These are phyloP conservation scores for Candida namnaoensis DNA, from an alignment of 805 yeast genomes.

Conservation along the genomic window DNA sequence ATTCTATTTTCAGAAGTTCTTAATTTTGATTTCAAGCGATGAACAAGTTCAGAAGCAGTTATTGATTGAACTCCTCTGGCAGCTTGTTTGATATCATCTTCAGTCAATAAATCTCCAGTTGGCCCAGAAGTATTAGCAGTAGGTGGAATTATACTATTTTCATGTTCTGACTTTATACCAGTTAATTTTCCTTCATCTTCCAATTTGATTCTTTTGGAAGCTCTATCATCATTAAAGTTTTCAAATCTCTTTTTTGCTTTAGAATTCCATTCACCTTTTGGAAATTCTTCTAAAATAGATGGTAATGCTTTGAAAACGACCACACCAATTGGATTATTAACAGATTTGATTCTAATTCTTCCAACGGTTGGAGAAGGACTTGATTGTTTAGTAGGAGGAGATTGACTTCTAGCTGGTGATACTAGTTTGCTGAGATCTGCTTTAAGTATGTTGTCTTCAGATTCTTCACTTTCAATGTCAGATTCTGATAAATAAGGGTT, in stretches of 20 bases:
- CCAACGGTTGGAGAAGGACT: constrained; percentile 11
- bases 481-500: constrained; percentile 78
- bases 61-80: constrained; percentile 33
- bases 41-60: constrained; percentile 56
- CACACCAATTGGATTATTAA: constrained; percentile 39
- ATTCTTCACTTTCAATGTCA: constrained; percentile 46
- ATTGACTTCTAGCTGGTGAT: constrained; percentile 11
- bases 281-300: constrained; percentile 54
- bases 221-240: constrained; percentile 18
- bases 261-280: constrained; percentile 83
- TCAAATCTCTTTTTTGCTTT: constrained; percentile 26
- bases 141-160: constrained; percentile 6
- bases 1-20: constrained; percentile 54
- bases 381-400: constrained; percentile 13
- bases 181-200: constrained; percentile 20
- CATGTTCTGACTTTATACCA: constrained; percentile 1
- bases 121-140: constrained; percentile 7
- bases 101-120: constrained; percentile 41
- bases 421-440: constrained; percentile 22
- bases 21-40: constrained; percentile 52
- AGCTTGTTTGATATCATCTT: constrained; percentile 60
- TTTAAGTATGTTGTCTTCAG: constrained; percentile 31
- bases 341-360: constrained; percentile 33
- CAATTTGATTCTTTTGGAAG: constrained; percentile 30
- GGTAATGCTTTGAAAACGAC: constrained; percentile 60